A percentile compares a stretch with the other conserved stretches of the same genome.
Conservation (phyloP, 2,329 filamentous ascomycete species). For the Colletotrichum nymphaeae region DNA sequence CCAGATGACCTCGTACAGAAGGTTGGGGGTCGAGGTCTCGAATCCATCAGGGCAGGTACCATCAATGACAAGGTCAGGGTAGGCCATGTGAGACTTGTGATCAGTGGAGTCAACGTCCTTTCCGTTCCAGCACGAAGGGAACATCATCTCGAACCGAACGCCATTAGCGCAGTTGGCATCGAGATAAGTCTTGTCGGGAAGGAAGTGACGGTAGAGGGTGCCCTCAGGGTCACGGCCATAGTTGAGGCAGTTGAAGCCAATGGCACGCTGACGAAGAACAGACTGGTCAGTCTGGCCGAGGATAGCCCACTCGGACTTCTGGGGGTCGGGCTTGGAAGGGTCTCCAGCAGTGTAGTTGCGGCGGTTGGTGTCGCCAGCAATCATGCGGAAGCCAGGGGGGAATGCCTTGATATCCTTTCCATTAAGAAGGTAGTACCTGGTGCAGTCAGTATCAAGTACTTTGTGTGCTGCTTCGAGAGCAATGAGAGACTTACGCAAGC, state of each 20-base stretch:
- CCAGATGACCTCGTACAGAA: slow-evolving; percentile 91
- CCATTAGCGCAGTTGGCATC: slow-evolving; percentile 87
- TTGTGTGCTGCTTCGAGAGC: neutral
- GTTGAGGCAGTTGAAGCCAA: slow-evolving; percentile 97
- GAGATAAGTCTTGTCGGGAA: slow-evolving; percentile 83
- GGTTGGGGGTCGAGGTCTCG: slow-evolving; percentile 74
- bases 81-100: slow-evolving; percentile 78
- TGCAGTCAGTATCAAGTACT: slow-evolving; percentile 6
- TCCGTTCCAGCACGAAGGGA: slow-evolving; percentile 91
- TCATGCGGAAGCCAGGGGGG: slow-evolving; percentile 82
- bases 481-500: slow-evolving; percentile 75
- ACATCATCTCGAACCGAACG: slow-evolving; percentile 85
- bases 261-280: slow-evolving; percentile 79
- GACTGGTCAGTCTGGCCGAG: slow-evolving; percentile 74
- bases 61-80: slow-evolving; percentile 80
- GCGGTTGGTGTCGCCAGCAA: slow-evolving; percentile 77
- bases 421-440: slow-evolving; percentile 86
- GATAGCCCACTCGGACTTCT: slow-evolving; percentile 76
- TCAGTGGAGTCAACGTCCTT: slow-evolving; percentile 65
- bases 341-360: slow-evolving; percentile 78
- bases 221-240: slow-evolving; percentile 75
- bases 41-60: slow-evolving; percentile 80
- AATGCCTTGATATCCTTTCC: slow-evolving; percentile 76
- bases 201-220: slow-evolving; percentile 82
- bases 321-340: slow-evolving; percentile 71